Conservation (phyloP, 2,329 filamentous ascomycete genomes). For the Corynespora cassiicola region DNA sequence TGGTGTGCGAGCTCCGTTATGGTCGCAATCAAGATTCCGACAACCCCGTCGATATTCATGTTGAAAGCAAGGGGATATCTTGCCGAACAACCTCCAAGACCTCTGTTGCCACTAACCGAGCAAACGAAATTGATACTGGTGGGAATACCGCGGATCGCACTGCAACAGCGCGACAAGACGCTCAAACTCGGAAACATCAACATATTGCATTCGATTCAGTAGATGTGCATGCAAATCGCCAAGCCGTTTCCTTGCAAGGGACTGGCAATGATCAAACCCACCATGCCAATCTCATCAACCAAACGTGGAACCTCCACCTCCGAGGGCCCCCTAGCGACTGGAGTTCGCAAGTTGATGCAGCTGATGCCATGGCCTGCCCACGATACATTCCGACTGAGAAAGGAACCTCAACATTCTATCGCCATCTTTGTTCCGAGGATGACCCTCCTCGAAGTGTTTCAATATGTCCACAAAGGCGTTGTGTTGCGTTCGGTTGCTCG, state of each 20-base stretch:
- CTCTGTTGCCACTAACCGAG: conserved; percentile 16
- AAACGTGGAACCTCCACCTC: conserved; percentile 36
- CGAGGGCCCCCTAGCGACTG: conserved; percentile 11
- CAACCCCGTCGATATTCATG: conserved; percentile 12
- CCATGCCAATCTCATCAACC: conserved; percentile 34
- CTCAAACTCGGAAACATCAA: conserved; percentile 7
- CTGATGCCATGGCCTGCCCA: conserved; percentile 1
- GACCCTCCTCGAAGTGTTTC: conserved; percentile 70
- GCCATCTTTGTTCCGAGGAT: conserved; percentile 64
- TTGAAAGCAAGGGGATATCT: conserved; percentile 14
- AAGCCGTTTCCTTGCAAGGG: conserved; percentile 26
- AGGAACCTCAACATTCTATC: conserved; percentile 50
- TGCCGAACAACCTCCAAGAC: conserved; percentile 13
- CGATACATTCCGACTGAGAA: conserved; percentile 34
- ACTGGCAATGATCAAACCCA: conserved; percentile 26
- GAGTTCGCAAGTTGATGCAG: neutral
- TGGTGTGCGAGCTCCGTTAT: conserved; percentile 60
- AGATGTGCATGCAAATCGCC: conserved; percentile 29
- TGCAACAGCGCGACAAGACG: conserved; percentile 2
- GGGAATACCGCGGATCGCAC: conserved; percentile 10
- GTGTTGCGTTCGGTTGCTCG: conserved; percentile 70
- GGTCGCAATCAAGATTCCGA: conserved; percentile 7
- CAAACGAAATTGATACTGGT: conserved; percentile 11
- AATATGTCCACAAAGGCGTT: conserved; percentile 69
- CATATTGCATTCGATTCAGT: conserved; percentile 28